phyloP scores from a whole-genome alignment of 2,329 filamentous ascomycete genomes.

The Scortechinia acanthostroma region DNA sequence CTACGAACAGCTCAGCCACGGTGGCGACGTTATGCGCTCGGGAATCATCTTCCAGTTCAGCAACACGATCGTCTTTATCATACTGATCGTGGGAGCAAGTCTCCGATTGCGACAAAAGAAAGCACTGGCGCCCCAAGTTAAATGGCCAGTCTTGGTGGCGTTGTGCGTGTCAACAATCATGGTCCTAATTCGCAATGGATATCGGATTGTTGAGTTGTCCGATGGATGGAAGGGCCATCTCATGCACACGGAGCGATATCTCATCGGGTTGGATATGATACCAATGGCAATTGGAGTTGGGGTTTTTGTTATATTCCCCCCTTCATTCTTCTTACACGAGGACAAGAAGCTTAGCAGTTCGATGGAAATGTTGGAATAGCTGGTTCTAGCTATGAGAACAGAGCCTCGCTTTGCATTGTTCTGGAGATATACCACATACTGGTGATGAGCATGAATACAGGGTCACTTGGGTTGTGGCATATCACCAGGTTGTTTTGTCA shows the following conservation, averaged over 20 bases:
- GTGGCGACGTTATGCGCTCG: background rate
- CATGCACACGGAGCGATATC: background rate
- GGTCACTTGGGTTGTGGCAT: too few relatives aligned
- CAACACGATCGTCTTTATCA: background rate
- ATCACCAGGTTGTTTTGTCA: too few relatives aligned
- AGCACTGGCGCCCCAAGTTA: background rate
- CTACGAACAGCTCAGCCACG: background rate
- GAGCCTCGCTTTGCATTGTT: too few relatives aligned
- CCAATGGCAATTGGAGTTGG: background rate
- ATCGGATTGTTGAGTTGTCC: background rate
- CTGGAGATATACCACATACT: too few relatives aligned
- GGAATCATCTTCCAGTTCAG: constrained; percentile 1
- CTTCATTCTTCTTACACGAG: too few relatives aligned
- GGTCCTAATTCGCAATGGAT: background rate
- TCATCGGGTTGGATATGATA: background rate
- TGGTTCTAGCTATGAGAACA: too few relatives aligned
- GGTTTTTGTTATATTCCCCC: background rate
- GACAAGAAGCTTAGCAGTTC: too few relatives aligned
- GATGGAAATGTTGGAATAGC: too few relatives aligned
- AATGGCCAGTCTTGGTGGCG: background rate
- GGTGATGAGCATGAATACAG: too few relatives aligned
- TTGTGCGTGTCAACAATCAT: background rate
- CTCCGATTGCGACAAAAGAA: background rate
- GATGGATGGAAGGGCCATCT: background rate
- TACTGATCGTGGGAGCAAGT: background rate